phyloP scores from a whole-genome alignment of 2,329 filamentous ascomycete species.

The Hortaea werneckii region DNA sequence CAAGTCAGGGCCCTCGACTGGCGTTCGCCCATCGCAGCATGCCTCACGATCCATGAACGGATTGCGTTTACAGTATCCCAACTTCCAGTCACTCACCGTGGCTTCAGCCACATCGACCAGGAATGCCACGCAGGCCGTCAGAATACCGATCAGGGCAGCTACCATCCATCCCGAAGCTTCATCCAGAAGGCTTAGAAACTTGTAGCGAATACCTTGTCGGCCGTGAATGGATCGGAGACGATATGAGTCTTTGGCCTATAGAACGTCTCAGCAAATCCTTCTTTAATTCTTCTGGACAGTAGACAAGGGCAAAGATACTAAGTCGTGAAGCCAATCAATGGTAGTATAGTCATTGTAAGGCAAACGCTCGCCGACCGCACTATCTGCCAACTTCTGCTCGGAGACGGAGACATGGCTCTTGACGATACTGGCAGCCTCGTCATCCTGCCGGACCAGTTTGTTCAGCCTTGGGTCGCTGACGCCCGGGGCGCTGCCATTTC shows the following conservation, averaged over 20 bases:
- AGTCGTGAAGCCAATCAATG: slow-evolving; percentile 53
- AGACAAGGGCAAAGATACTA: slow-evolving; percentile 27
- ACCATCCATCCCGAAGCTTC: slow-evolving; percentile 47
- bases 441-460: slow-evolving; percentile 27
- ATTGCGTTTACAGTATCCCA: slow-evolving; percentile 43
- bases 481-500: background rate
- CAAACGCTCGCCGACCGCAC: slow-evolving; percentile 44
- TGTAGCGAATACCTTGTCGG: slow-evolving; percentile 33
- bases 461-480: slow-evolving; percentile 20
- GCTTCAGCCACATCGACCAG: slow-evolving; percentile 46
- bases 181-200: slow-evolving; percentile 36
- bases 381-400: slow-evolving; percentile 37
- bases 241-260: slow-evolving; percentile 46
- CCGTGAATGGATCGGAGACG: slow-evolving; percentile 39
- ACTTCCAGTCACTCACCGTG: slow-evolving; percentile 41
- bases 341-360: slow-evolving; percentile 54
- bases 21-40: slow-evolving; percentile 36
- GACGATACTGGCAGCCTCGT: slow-evolving; percentile 33
- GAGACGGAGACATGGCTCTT: slow-evolving; percentile 37
- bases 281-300: too few species aligned
- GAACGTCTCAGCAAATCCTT: background rate
- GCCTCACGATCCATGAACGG: slow-evolving; percentile 37
- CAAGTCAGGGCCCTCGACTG: slow-evolving; percentile 11
- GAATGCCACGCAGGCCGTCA: slow-evolving; percentile 48
- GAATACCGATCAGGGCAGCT: slow-evolving; percentile 42